phyloP scores from a whole-genome alignment of 179 eudicot species.

The Silene noctiflora region DNA sequence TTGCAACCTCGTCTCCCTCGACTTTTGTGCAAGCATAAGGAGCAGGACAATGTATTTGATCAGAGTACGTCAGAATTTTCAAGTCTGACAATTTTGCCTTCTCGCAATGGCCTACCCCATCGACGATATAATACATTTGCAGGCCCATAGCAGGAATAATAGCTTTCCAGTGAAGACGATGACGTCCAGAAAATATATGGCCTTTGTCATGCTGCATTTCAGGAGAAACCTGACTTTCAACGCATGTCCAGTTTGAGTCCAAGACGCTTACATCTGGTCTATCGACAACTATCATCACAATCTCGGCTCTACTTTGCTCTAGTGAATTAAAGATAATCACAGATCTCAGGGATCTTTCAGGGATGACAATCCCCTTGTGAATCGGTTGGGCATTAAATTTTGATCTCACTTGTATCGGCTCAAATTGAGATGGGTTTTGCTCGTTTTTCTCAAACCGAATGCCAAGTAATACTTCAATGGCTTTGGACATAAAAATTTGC shows the following conservation, averaged over 20 bases:
- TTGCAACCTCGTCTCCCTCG: slow-evolving; percentile 51
- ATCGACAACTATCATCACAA: slow-evolving; percentile 82
- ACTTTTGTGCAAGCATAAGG: slow-evolving; percentile 70
- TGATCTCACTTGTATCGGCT: slow-evolving; percentile 64
- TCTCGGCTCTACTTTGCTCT: slow-evolving; percentile 82
- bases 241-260: slow-evolving; percentile 95
- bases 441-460: slow-evolving; percentile 77
- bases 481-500: slow-evolving; percentile 94
- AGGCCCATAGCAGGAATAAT: slow-evolving; percentile 84
- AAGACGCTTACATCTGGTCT: slow-evolving; percentile 75
- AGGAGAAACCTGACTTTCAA: slow-evolving; percentile 92
- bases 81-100: slow-evolving; percentile 64
- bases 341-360: slow-evolving; percentile 58
- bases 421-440: slow-evolving; percentile 70
- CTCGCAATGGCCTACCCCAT: slow-evolving; percentile 78
- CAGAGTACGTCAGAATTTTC: slow-evolving; percentile 41
- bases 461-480: slow-evolving; percentile 78
- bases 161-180: slow-evolving; percentile 88
- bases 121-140: slow-evolving; percentile 76
- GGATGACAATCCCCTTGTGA: slow-evolving; percentile 50
- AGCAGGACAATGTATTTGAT: slow-evolving; percentile 51
- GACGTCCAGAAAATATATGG: slow-evolving; percentile 69
- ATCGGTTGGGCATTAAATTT: slow-evolving; percentile 74
- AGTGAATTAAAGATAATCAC: slow-evolving; percentile 80
- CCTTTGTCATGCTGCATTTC: slow-evolving; percentile 67